Evolutionary conservation across 2,329 filamentous ascomycete genomes (phyloP), one percentile per base, ranked within the genome.

Genomic region (Sporothrix dimorphospora): DNA sequence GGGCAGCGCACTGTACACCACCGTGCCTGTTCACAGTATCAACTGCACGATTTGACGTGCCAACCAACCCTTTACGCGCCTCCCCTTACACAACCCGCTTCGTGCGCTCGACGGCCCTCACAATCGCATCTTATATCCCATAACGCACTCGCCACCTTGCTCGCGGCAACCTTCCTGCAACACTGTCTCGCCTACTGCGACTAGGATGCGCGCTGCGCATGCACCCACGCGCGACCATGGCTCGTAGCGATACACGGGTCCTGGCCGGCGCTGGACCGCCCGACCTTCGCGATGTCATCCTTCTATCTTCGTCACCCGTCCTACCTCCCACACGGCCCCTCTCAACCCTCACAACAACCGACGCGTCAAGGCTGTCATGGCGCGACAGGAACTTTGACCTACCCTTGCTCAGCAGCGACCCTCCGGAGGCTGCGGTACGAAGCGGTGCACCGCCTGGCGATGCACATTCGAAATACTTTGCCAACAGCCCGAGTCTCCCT

Each of bases 131-230:
- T 24, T 55, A 4, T 19, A 55, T 55, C 12, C 38, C 38, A 9
- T 45, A 27, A 45, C 21, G 4, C n/a, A 16, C n/a, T 27, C 49
- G 1, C 47, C 9, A 12, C 6, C 1, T 12, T n/a, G 45, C 30
- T n/a, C 21, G n/a, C 24, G 14, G 40, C 21, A 21, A 9, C 16
- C 9, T n/a, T 14, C 34, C 61, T 51, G 4, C 70, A 40, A 82
- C 76, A 73, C 75, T 81, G 81, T 77, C 79, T 76, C 76, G 75
- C 55, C 73, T 70, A 49, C 75, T 42, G 71, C 72, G 75, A 63
- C 73, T 80, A 79, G 79, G 80, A 83, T 85, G 85, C 84, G 85
- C 84, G 75, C 75, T 82, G 83, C 84, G 85, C 84, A 82, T 71
- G 78, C 78, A 70, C 75, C 79, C 70, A 73, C 77, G 74, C 70